phyloP scores from a whole-genome alignment of 2,329 filamentous ascomycete genomes.

The Trichoderma sp. region DNA sequence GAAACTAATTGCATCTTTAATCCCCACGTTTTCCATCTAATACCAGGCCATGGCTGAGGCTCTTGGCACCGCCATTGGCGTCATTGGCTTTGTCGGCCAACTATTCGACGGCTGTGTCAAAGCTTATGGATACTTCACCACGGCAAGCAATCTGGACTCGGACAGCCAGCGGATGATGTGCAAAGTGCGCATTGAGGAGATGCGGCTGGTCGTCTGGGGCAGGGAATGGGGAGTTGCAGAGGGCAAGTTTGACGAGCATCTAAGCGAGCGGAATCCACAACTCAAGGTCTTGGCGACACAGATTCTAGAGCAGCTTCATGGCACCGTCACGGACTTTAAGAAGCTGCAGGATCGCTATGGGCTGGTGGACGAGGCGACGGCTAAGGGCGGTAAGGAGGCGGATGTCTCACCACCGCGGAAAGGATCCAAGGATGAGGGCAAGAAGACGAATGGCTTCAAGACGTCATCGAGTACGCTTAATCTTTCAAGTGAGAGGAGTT shows the following conservation, averaged over 20 bases:
- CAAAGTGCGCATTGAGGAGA: slow-evolving; percentile 50
- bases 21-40: neutral
- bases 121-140: slow-evolving; percentile 45
- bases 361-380: slow-evolving; percentile 33
- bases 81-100: slow-evolving; percentile 45
- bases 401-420: slow-evolving; percentile 26
- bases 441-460: slow-evolving; percentile 25
- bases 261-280: slow-evolving; percentile 37
- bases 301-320: slow-evolving; percentile 43
- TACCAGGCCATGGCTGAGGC: slow-evolving; percentile 34
- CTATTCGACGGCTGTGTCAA: slow-evolving; percentile 47
- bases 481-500: slow-evolving; percentile 28
- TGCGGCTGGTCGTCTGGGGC: slow-evolving; percentile 47
- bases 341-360: slow-evolving; percentile 44
- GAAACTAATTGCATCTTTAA: neutral
- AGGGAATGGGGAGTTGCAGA: slow-evolving; percentile 48
- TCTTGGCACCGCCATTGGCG: slow-evolving; percentile 42
- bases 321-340: slow-evolving; percentile 44
- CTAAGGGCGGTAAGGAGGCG: slow-evolving; percentile 7
- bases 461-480: neutral
- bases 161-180: slow-evolving; percentile 44
- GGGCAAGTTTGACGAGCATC: slow-evolving; percentile 42
- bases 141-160: slow-evolving; percentile 40
- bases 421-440: slow-evolving; percentile 25
- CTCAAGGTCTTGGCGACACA: slow-evolving; percentile 40